These are phyloP conservation scores for Pythium vanterpoolii DNA, from an alignment of 352 stramenopile genomes.

Conservation along the genomic window DNA sequence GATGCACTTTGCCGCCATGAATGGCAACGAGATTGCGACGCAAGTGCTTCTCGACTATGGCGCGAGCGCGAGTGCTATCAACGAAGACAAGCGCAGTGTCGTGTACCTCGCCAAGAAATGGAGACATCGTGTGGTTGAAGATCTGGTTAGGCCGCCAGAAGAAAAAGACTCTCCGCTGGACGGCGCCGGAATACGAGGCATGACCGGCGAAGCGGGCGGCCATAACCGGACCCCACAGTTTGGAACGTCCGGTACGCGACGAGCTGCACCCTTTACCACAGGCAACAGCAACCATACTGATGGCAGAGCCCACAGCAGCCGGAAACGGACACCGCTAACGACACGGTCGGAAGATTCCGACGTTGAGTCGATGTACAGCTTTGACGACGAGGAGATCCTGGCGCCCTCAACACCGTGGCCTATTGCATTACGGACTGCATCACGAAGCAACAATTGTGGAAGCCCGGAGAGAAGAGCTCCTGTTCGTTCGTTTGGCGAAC, in stretches of 20 bases:
- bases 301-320: background rate
- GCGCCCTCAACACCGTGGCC: constrained; percentile 48
- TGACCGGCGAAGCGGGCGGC: background rate
- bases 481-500: constrained; percentile 24
- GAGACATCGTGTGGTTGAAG: constrained; percentile 53
- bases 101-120: constrained; percentile 79
- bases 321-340: constrained; percentile 27
- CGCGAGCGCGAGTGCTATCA: constrained; percentile 59
- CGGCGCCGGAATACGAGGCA: background rate
- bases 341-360: constrained; percentile 51
- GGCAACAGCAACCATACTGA: background rate
- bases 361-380: constrained; percentile 47
- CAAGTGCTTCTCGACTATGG: constrained; percentile 53
- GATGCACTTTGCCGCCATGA: constrained; percentile 76
- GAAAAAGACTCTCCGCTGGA: constrained; percentile 16
- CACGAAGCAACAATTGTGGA: constrained; percentile 14
- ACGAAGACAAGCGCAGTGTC: constrained; percentile 73
- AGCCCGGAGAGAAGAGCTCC: background rate
- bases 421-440: background rate
- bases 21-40: constrained; percentile 64
- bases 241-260: constrained; percentile 1
- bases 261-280: constrained; percentile 14
- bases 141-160: constrained; percentile 49
- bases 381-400: constrained; percentile 61
- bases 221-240: constrained; percentile 3